Base-by-base conservation (phyloP, 2,329 filamentous ascomycete genomes). In the Colletotrichum sp. region DNA sequence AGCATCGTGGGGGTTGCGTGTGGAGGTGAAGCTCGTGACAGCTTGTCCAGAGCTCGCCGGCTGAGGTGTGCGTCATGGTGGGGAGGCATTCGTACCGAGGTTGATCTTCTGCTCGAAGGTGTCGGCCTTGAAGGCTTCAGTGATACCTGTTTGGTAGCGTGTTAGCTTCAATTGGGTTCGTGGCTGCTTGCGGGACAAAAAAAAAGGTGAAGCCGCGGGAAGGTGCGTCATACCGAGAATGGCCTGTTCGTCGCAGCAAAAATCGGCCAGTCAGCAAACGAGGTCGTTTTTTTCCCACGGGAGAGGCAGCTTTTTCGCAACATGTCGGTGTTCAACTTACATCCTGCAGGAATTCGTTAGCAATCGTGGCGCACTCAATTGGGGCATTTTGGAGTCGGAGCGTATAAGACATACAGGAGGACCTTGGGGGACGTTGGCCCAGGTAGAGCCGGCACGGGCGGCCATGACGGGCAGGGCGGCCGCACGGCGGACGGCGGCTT, bases 41-140 rank as follows among this genome's bases (percentile, higher is more conserved):
- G 73, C 73, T 67, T 67, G 38, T 21, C 38, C 34, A 34, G 16
- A 61, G 58, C 55, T 34, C 43, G 18, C 9, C 0, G 16, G 9
- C 26, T 16, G 28, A 5, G 30, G 30, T 3, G 12, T 26, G 67
- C 55, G 32, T 28, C 32, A 58, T 70, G 58, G 43, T 26, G 58
- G 43, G 10, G n/a, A 12, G 10, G 59, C 34, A n/a, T 32, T 81
- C 90, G 82, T 88, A 94, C 94, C 97, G 77, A 99, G 90, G 90
- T 98, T 98, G 90, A 99, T 98, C 93, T 98, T 99, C 89, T 98
- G 92, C 78, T 92, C 89, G 87, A 97, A 96, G 82, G 90, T 91
- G 86, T 99, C 97, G 86, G 96, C 96, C 91, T 98, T 99, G 94
- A 97, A 99, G 77, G 97, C 97, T 89, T 99, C 97, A 78, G 97